Percentiles rank a stretch among this genome's conserved stretches.
Conservation (phyloP, 305 asterid genomes). For the Fraxinus velutina region DNA sequence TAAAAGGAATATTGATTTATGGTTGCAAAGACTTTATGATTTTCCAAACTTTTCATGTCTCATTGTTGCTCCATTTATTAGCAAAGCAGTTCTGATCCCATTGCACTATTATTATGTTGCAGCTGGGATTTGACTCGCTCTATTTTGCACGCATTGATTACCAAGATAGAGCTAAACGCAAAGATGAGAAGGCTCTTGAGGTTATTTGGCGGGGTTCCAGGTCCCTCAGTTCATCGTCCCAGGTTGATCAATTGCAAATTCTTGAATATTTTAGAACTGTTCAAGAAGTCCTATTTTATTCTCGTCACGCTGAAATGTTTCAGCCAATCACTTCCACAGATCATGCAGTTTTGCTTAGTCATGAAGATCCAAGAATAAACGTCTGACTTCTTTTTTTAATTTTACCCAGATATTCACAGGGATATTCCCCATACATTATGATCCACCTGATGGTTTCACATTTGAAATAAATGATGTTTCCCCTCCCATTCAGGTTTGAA, state of each 20-base stretch:
- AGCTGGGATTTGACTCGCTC: conserved; percentile 89
- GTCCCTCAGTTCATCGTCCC: conserved; percentile 74
- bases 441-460: conserved; percentile 72
- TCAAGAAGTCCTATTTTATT: conserved; percentile 1
- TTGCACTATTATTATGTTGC: conserved; percentile 32
- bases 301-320: conserved; percentile 7
- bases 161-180: conserved; percentile 80
- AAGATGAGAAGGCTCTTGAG: conserved; percentile 61
- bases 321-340: not conserved
- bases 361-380: conserved; percentile 2
- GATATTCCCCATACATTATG: conserved; percentile 65
- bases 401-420: conserved; percentile 68
- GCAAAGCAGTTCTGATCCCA: conserved; percentile 16
- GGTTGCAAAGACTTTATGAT: not conserved
- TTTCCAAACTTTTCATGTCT: not conserved
- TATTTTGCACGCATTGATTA: conserved; percentile 84
- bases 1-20: not conserved
- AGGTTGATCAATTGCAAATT: conserved; percentile 42
- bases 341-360: conserved; percentile 4
- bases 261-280: conserved; percentile 21
- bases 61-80: not conserved
- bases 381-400: conserved; percentile 28
- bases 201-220: conserved; percentile 79
- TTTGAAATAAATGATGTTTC: conserved; percentile 76
- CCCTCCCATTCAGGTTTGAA: conserved; percentile 63